Evolutionary conservation across 495 filamentous ascomycete genomes (phyloP).

Genomic region (Neurospora sp.): DNA sequence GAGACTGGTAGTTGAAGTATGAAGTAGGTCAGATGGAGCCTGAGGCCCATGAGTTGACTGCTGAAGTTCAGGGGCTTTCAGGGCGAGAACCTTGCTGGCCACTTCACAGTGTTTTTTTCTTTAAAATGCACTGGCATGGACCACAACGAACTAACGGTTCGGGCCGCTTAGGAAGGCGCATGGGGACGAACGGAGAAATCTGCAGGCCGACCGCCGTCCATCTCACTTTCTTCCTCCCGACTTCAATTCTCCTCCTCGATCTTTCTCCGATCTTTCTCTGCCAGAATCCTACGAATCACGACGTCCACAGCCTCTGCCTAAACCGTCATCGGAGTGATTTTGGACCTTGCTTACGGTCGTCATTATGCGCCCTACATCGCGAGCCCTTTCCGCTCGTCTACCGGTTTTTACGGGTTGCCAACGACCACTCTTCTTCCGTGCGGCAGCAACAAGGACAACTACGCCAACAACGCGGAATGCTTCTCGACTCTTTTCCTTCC

Average conservation of each 20-base stretch:
- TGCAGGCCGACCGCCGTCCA: neutral
- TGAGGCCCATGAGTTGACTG: neutral
- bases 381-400: neutral
- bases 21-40: too few relatives aligned
- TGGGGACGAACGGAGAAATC: neutral
- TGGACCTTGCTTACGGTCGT: neutral
- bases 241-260: neutral
- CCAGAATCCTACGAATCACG: neutral
- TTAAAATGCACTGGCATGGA: neutral
- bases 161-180: neutral
- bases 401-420: neutral
- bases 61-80: neutral
- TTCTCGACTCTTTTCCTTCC: neutral
- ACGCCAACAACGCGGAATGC: neutral
- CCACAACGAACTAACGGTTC: neutral
- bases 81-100: neutral
- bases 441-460: neutral
- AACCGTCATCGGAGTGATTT: neutral
- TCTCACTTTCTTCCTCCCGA: neutral
- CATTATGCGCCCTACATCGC: neutral
- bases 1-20: too few relatives aligned
- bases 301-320: neutral
- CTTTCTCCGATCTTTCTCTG: neutral
- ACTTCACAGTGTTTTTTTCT: neutral
- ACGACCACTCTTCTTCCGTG: neutral